Percentiles rank a stretch among this genome's conserved stretches.
Evolutionary conservation across 1,284 basidiomycete species (phyloP).

Genomic region (Trichosporon sp.): DNA sequence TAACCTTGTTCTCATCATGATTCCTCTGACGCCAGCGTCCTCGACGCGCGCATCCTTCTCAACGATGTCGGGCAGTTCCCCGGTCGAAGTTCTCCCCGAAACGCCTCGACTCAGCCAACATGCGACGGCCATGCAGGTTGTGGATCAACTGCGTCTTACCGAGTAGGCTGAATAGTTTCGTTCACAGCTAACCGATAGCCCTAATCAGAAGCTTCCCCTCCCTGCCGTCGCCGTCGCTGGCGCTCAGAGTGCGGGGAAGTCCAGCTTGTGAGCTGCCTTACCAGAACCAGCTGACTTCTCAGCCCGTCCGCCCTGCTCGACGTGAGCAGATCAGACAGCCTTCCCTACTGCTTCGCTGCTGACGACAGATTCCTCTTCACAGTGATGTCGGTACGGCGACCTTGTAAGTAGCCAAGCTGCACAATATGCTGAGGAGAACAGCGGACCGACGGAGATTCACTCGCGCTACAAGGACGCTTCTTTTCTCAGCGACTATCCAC

Average conservation of each 20-base stretch:
- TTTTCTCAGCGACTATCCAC: not conserved
- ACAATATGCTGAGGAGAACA: not conserved
- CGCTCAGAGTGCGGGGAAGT: not conserved
- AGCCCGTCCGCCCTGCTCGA: not conserved
- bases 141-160: not conserved
- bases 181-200: not conserved
- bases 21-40: not conserved
- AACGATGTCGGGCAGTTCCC: too few species aligned
- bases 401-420: not conserved
- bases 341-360: not conserved
- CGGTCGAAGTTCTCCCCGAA: not conserved
- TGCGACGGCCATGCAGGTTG: not conserved
- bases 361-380: not conserved
- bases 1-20: not conserved
- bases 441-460: not conserved
- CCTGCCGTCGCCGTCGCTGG: not conserved
- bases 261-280: not conserved
- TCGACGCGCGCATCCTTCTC: not conserved
- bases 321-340: not conserved
- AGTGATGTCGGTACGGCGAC: not conserved
- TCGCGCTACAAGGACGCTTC: not conserved
- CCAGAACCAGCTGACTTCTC: not conserved
- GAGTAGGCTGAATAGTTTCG: not conserved
- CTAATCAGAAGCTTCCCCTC: not conserved
- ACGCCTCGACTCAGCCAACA: not conserved